Percentiles rank a stretch among this genome's conserved stretches.
Conservation (phyloP, 148 eudicot genomes). For the Vaccinium vitisidaea region DNA sequence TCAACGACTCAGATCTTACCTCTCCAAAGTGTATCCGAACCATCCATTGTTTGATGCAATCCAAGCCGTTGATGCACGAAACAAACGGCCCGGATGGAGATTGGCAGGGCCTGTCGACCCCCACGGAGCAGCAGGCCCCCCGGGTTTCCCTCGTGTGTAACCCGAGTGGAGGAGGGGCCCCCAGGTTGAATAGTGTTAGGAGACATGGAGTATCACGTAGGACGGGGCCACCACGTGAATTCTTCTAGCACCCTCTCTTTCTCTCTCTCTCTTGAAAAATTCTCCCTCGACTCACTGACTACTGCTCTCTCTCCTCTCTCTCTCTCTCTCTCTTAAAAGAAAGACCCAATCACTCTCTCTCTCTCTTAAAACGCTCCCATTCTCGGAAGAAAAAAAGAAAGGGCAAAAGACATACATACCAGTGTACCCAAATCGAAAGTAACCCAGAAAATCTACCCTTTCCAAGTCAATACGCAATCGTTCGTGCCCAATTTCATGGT, state of each 20-base stretch:
- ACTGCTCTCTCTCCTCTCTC: too few relatives aligned
- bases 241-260: not conserved
- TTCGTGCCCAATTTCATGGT: not conserved
- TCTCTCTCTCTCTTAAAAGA: not conserved
- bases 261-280: not conserved
- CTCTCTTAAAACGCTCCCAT: not conserved
- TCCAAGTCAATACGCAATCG: too few relatives aligned
- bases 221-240: constrained; percentile 8
- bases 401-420: too few relatives aligned
- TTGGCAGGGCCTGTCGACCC: too few relatives aligned
- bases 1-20: too few relatives aligned
- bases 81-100: too few relatives aligned
- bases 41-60: too few relatives aligned
- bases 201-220: not conserved
- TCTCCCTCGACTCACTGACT: not conserved
- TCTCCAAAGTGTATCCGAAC: too few relatives aligned
- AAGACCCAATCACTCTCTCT: not conserved
- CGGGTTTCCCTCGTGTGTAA: not conserved
- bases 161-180: not conserved
- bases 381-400: not conserved
- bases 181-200: not conserved
- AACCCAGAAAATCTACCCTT: not conserved
- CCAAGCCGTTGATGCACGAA: too few relatives aligned
- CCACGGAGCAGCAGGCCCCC: too few relatives aligned
- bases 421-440: not conserved